These are phyloP conservation scores for Homolaphlyctis polyrhiza DNA, from an alignment of 371 early-diverging fungal genomes.

Conservation along the genomic window DNA sequence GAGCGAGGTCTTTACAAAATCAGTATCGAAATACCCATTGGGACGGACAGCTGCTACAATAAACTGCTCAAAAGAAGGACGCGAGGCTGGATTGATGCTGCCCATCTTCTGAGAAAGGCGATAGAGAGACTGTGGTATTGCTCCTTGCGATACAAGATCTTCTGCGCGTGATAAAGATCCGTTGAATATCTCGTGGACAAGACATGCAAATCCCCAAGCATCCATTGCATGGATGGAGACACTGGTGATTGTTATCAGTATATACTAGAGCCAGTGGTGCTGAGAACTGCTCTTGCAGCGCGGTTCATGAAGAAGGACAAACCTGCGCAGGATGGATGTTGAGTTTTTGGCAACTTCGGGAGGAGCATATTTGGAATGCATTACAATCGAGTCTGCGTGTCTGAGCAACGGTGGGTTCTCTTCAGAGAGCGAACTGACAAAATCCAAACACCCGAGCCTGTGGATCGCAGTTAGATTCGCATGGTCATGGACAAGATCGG, in stretches of 20 bases:
- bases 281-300: no score
- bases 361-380: constrained; percentile 61
- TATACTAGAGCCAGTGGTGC: neutral
- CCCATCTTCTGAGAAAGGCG: constrained; percentile 16
- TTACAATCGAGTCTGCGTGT: constrained; percentile 62
- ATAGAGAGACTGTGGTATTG: neutral
- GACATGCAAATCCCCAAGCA: constrained; percentile 73
- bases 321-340: constrained; percentile 66
- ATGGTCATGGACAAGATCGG: neutral
- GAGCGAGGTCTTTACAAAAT: constrained; percentile 68
- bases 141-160: constrained; percentile 33
- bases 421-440: constrained; percentile 66
- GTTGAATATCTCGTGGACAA: constrained; percentile 78
- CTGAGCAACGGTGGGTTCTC: constrained; percentile 62
- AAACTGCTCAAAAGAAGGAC: constrained; percentile 65
- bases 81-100: constrained; percentile 44
- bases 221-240: constrained; percentile 51
- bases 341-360: constrained; percentile 69
- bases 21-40: constrained; percentile 68
- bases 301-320: constrained; percentile 12
- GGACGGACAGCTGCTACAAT: constrained; percentile 58
- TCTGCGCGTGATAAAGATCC: constrained; percentile 57
- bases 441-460: constrained; percentile 79
- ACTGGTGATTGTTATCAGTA: constrained; percentile 13
- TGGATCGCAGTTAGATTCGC: neutral